These are phyloP conservation scores for Lotus japonicus DNA, from an alignment of 306 rosid genomes.

Conservation along the genomic window DNA sequence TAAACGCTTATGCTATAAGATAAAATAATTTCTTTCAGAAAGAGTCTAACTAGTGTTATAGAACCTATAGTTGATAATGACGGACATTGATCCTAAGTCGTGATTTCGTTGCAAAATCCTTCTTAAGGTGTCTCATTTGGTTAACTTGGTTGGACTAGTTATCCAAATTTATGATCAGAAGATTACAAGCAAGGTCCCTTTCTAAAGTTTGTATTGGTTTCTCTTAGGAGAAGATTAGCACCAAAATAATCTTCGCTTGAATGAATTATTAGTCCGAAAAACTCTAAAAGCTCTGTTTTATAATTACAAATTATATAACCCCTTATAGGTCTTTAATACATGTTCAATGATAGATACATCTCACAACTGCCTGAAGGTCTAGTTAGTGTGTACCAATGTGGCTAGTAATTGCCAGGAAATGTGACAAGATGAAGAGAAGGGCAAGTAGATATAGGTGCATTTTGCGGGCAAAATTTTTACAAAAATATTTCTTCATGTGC, in stretches of 20 bases:
- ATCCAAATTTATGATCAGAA: not conserved
- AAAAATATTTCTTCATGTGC: conserved; percentile 31
- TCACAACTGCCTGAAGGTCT: conserved; percentile 16
- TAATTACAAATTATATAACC: conserved; percentile 8
- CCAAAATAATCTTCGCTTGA: not conserved
- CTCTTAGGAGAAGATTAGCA: too few species aligned
- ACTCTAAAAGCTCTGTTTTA: not conserved
- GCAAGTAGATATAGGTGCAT: not conserved
- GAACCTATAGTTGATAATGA: not conserved
- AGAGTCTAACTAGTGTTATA: not conserved
- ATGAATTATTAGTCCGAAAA: not conserved
- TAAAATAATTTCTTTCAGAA: too few species aligned
- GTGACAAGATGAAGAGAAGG: not conserved
- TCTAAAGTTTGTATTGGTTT: too few species aligned
- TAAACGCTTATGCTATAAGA: too few species aligned
- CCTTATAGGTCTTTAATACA: not conserved
- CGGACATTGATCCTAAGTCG: not conserved
- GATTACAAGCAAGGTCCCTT: not conserved
- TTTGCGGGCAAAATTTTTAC: conserved; percentile 21
- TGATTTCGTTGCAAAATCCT: not conserved
- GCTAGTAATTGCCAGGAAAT: not conserved
- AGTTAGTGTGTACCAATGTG: conserved; percentile 10
- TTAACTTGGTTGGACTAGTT: not conserved
- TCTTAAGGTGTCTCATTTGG: not conserved
- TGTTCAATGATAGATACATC: not conserved